phyloP scores from a whole-genome alignment of 75 land plant species.

The Isoetes taiwanensis region DNA sequence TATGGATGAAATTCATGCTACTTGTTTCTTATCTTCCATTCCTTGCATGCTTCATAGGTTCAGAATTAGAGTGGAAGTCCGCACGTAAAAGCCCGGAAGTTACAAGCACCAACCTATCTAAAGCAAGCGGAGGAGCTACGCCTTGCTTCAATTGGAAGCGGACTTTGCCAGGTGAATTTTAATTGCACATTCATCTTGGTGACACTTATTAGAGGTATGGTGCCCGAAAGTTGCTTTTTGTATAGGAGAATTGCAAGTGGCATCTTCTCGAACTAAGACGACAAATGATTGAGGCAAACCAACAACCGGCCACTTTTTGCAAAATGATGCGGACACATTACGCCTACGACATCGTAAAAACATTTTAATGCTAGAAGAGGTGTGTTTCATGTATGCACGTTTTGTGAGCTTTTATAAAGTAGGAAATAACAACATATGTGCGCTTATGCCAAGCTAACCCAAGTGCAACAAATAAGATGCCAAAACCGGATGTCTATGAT shows the following conservation, averaged over 20 bases:
- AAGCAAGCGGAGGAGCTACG: constrained; percentile 46
- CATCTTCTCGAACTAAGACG: constrained; percentile 37
- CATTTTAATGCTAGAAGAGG: constrained; percentile 97
- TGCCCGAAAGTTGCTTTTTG: not conserved
- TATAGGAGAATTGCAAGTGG: constrained; percentile 59
- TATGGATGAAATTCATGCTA: not conserved
- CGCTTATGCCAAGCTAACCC: not conserved
- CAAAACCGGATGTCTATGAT: no score
- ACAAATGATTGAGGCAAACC: constrained; percentile 46
- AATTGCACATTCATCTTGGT: not conserved
- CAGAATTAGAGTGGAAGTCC: constrained; percentile 74
- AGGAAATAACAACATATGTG: not conserved
- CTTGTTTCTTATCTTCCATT: not conserved
- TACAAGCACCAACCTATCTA: constrained; percentile 46
- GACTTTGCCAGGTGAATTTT: constrained; percentile 52
- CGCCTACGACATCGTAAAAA: constrained; percentile 74
- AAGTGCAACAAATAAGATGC: not conserved
- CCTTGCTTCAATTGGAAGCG: constrained; percentile 43
- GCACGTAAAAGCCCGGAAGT: constrained; percentile 60
- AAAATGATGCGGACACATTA: constrained; percentile 47
- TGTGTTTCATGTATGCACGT: constrained; percentile 11
- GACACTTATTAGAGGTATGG: no score
- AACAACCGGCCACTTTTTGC: constrained; percentile 45
- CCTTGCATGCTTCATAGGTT: constrained; percentile 23
- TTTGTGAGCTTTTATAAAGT: not conserved